These are phyloP conservation scores for Cetraspora pellucida DNA, from an alignment of 192 early-diverging fungal species.

Conservation along the genomic window DNA sequence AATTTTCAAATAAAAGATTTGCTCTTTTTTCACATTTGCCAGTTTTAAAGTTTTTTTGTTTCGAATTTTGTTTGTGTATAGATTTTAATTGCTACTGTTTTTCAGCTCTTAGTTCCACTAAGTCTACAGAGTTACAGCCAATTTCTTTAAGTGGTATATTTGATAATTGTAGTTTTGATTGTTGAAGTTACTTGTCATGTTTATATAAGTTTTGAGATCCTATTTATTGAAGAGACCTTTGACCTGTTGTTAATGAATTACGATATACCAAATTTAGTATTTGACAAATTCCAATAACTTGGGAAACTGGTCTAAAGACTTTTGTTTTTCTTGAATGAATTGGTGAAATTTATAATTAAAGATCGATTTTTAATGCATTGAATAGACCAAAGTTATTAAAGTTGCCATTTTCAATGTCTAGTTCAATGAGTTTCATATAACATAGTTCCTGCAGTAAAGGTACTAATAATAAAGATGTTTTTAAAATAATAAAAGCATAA, in stretches of 20 bases:
- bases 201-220: not conserved
- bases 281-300: not conserved
- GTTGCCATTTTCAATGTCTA: not conserved
- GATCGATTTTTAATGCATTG: not conserved
- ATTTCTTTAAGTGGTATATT: too few relatives aligned
- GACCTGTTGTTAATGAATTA: not conserved
- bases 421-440: not conserved
- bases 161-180: not conserved
- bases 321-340: not conserved
- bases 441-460: not conserved
- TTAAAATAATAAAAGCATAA: not conserved
- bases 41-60: too few relatives aligned
- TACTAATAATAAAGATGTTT: not conserved
- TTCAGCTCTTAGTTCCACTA: too few relatives aligned
- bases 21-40: too few relatives aligned
- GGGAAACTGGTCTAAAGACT: not conserved
- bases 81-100: too few relatives aligned
- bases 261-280: not conserved
- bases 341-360: not conserved
- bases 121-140: too few relatives aligned
- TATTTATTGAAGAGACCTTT: not conserved
- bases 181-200: not conserved
- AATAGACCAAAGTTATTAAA: constrained; percentile 3
- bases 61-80: too few relatives aligned
- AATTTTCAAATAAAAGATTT: too few relatives aligned